phyloP scores from a whole-genome alignment of 1,139 yeast species.

The Trichomonascaceae sp. region DNA sequence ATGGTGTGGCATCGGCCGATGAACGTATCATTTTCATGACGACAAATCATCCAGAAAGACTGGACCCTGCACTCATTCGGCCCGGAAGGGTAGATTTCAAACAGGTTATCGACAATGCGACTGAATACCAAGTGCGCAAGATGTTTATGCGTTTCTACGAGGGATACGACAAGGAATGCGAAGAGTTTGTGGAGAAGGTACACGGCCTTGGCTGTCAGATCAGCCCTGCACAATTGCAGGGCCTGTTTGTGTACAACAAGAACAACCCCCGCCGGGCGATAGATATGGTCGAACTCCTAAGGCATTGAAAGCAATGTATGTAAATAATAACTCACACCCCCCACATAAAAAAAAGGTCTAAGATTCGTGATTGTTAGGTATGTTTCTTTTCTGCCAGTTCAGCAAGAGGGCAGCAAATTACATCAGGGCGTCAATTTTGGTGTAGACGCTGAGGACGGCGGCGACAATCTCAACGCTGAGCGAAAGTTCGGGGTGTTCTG shows the following conservation, averaged over 20 bases:
- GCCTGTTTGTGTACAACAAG: constrained; percentile 86
- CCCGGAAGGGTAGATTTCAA: constrained; percentile 94
- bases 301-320: constrained; percentile 1
- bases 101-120: constrained; percentile 72
- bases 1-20: constrained; percentile 98
- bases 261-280: constrained; percentile 70
- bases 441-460: constrained; percentile 42
- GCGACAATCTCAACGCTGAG: constrained; percentile 81
- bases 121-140: constrained; percentile 58
- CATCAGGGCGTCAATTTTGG: constrained; percentile 25
- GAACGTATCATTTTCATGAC: constrained; percentile 97
- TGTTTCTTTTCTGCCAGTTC: no score
- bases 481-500: constrained; percentile 40
- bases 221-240: constrained; percentile 92
- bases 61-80: constrained; percentile 64
- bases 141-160: constrained; percentile 88
- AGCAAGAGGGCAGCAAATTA: no score
- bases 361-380: no score
- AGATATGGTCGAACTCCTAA: constrained; percentile 34
- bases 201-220: constrained; percentile 42
- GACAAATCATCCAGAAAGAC: constrained; percentile 86
- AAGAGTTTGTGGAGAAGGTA: constrained; percentile 44
- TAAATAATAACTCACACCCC: neutral
- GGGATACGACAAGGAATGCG: constrained; percentile 45
- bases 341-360: no score